Evolutionary conservation across 2,329 filamentous ascomycete genomes (phyloP).

Genomic region (Coniochaeta hoffmannii): DNA sequence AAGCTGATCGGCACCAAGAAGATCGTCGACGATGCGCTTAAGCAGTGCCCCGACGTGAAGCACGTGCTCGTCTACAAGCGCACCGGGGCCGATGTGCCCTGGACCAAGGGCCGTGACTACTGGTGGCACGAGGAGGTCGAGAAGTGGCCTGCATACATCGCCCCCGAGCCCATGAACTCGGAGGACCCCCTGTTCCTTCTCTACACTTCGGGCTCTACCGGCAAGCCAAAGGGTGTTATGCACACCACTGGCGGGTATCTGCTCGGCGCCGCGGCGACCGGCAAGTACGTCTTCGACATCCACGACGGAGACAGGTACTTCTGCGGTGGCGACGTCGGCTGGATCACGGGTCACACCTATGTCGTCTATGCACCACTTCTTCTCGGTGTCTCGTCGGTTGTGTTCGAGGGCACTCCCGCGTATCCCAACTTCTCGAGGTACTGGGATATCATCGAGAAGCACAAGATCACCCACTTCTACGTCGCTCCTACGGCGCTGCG

Average conservation of each 20-base stretch:
- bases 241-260: conserved; percentile 95
- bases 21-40: conserved; percentile 95
- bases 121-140: conserved; percentile 99
- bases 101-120: conserved; percentile 79
- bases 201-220: conserved; percentile 95
- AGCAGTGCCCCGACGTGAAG: conserved; percentile 84
- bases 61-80: conserved; percentile 90
- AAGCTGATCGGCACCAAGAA: conserved; percentile 98
- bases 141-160: conserved; percentile 90
- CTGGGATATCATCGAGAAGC: conserved; percentile 96
- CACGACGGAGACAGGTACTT: conserved; percentile 92
- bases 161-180: conserved; percentile 81
- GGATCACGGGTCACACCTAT: conserved; percentile 98
- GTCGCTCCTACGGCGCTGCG: conserved; percentile 92
- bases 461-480: conserved; percentile 96
- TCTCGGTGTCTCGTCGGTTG: conserved; percentile 87
- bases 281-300: conserved; percentile 98
- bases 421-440: conserved; percentile 98
- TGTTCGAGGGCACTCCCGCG: conserved; percentile 95
- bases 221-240: conserved; percentile 98
- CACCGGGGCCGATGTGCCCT: conserved; percentile 86
- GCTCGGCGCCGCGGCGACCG: conserved; percentile 85
- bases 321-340: conserved; percentile 96
- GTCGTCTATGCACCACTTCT: conserved; percentile 94
- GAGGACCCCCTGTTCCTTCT: conserved; percentile 97